Evolutionary conservation across 176 grass and related monocot species (phyloP).

Genomic region (Rhynchospora breviuscula): DNA sequence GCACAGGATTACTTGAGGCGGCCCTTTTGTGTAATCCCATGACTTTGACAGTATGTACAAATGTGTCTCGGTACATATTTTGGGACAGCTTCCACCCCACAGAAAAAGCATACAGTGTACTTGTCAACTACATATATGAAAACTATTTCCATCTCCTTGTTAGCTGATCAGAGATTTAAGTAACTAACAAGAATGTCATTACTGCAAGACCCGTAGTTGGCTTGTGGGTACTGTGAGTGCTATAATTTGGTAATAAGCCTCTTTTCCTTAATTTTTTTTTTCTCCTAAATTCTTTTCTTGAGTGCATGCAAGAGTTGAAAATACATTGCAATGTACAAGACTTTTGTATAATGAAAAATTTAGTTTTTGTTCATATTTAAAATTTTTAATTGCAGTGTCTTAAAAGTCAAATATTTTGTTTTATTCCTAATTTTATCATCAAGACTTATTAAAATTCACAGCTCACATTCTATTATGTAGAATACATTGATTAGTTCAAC

Average conservation of each 20-base stretch:
- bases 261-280: neutral
- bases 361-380: neutral
- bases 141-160: constrained; percentile 41
- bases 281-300: neutral
- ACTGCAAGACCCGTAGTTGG: neutral
- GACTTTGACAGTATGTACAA: constrained; percentile 37
- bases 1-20: constrained; percentile 54
- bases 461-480: neutral
- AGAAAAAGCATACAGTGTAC: constrained; percentile 56
- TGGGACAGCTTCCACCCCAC: constrained; percentile 89
- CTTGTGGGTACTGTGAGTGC: neutral
- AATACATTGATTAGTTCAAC: neutral
- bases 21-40: constrained; percentile 52
- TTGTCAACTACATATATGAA: constrained; percentile 45
- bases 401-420: neutral
- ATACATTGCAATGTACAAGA: neutral
- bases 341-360: neutral
- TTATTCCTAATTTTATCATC: neutral
- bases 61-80: constrained; percentile 45
- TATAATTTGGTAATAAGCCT: neutral
- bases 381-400: neutral
- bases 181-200: neutral
- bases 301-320: neutral
- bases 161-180: neutral
- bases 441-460: neutral